Conservation (phyloP, 306 rosid genomes). For the Hylodesmum podocarpum region DNA sequence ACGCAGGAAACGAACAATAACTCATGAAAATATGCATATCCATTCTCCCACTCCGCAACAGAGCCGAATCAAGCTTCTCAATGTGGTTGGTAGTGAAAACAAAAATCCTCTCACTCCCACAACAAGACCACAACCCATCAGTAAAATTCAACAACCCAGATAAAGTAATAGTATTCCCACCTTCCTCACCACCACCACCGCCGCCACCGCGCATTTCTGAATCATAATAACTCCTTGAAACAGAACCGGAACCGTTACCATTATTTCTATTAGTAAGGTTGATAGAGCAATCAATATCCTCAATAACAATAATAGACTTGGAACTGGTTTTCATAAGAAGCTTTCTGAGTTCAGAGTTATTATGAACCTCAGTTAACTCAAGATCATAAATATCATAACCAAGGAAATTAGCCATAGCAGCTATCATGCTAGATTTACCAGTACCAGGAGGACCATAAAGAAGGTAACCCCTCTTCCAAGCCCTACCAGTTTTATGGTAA, state of each 20-base stretch:
- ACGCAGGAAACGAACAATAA: conserved; percentile 59
- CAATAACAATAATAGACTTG: conserved; percentile 84
- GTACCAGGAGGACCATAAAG: conserved; percentile 94
- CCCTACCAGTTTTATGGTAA: conserved; percentile 86
- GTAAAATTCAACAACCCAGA: conserved; percentile 92
- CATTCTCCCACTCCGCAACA: conserved; percentile 92
- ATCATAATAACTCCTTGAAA: conserved; percentile 39
- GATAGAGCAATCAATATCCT: conserved; percentile 90
- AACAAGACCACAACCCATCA: conserved; percentile 97
- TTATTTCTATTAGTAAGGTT: conserved; percentile 54
- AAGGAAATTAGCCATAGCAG: conserved; percentile 89
- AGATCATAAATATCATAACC: conserved; percentile 92
- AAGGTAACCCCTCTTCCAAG: conserved; percentile 95
- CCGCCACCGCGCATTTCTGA: conserved; percentile 37
- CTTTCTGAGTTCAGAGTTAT: conserved; percentile 83
- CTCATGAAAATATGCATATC: conserved; percentile 94
- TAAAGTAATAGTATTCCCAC: conserved; percentile 73
- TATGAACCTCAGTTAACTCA: conserved; percentile 89
- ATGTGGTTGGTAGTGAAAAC: conserved; percentile 94
- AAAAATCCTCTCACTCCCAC: conserved; percentile 95
- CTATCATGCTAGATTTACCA: conserved; percentile 94
- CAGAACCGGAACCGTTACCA: not conserved
- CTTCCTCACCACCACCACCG: conserved; percentile 45
- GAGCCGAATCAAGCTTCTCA: conserved; percentile 94
- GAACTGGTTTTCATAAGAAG: conserved; percentile 92